Percentiles rank a stretch among this genome's conserved stretches.
These are phyloP conservation scores for Tarenaya hassleriana DNA, from an alignment of 345 rosid species.

Conservation along the genomic window DNA sequence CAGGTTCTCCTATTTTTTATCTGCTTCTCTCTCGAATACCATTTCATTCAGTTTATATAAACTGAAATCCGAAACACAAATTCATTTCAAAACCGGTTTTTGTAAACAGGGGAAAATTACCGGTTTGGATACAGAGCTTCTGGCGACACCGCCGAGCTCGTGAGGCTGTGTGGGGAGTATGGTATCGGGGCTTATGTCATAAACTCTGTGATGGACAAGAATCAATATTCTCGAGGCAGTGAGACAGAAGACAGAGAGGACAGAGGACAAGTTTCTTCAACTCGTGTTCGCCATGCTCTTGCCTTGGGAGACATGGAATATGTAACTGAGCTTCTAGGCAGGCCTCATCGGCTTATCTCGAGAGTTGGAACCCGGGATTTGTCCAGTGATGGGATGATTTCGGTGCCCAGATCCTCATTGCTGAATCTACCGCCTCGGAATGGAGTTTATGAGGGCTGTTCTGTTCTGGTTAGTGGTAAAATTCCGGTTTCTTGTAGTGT, in stretches of 20 bases:
- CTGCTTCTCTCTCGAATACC: too few species aligned
- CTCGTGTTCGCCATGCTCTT: slow-evolving; percentile 89
- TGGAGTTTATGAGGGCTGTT: slow-evolving; percentile 55
- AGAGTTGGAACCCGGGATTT: slow-evolving; percentile 25
- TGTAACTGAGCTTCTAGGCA: slow-evolving; percentile 82
- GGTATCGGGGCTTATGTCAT: slow-evolving; percentile 65
- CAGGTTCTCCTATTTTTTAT: too few species aligned
- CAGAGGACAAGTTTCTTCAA: slow-evolving; percentile 93
- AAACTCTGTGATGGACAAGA: slow-evolving; percentile 83
- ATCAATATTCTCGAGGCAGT: slow-evolving; percentile 37
- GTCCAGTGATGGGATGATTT: slow-evolving; percentile 34
- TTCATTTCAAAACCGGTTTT: too few species aligned
- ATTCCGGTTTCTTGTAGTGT: slow-evolving; percentile 47
- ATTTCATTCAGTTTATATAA: too few species aligned
- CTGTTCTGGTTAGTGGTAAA: slow-evolving; percentile 36
- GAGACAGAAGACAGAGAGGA: slow-evolving; percentile 46
- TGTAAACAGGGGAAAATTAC: slow-evolving; percentile 77
- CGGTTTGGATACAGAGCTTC: slow-evolving; percentile 89
- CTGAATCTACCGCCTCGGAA: slow-evolving; percentile 73
- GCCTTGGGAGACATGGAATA: slow-evolving; percentile 69
- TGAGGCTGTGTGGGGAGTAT: slow-evolving; percentile 60
- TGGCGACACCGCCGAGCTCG: slow-evolving; percentile 69
- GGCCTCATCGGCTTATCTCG: slow-evolving; percentile 65
- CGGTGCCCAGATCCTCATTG: slow-evolving; percentile 48
- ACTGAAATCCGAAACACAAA: too few species aligned